Base-by-base conservation (phyloP, 768 basidiomycete genomes). In the Tulasnella sp. region DNA sequence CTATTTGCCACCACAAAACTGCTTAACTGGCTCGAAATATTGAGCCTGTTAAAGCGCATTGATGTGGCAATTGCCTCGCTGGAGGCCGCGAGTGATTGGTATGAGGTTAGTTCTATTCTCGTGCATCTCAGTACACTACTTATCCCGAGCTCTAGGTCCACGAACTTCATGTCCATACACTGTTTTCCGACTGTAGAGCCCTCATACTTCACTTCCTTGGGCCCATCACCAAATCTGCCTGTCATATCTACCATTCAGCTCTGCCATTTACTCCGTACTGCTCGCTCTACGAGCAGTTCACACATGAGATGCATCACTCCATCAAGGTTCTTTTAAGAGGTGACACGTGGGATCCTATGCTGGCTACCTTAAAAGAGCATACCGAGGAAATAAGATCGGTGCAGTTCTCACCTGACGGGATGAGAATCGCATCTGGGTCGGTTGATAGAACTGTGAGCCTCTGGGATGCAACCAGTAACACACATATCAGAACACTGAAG, bases 391-490 rank as follows among this genome's bases (percentile, higher is more conserved):
- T 64, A 29, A 51, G 32, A 1, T 60, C 59, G 1, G 47, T 61
- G 32, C 32, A 53, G 6, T 58, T 57, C 34, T 62, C 63, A 5
- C 56, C 56, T 7, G 59, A 65, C 48, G 60, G 60, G n/a, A 55
- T 16, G 22, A 45, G 46, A n/a, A 41, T 65, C 29, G 54, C 54
- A 2, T 62, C 63, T 13, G 60, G 59, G 15, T 59, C 64, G 10
- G 31, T 40, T 1, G 63, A 65, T 42, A 45, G 52, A 2, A 60
- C 61, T 13, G 55, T 64, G 40, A 54, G 62, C 19, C 37, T 64
- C n/a, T 64, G 63, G 63, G 54, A 63, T 45, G 27, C 49, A 19
- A 20, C 35, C 13, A 58, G 56, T 33, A 56, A 58, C 1, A n/a
- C 27, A 28, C n/a, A 46, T 19, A 31, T 55, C 19, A 37, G 34